phyloP scores from a whole-genome alignment of 108 stramenopile species.

The Skeletonema marinoi region DNA sequence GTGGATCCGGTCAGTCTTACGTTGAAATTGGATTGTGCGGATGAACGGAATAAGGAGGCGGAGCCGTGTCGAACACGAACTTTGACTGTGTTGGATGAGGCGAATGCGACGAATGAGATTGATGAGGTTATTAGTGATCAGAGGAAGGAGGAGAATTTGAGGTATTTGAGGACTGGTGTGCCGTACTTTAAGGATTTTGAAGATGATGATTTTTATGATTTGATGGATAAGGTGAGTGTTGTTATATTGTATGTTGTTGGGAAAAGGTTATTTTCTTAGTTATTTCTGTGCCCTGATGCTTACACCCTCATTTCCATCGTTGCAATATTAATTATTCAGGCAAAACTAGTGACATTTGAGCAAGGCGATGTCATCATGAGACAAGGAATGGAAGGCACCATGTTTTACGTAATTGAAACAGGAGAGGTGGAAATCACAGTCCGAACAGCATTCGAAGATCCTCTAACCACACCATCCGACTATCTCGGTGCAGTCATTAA shows the following conservation, averaged over 20 bases:
- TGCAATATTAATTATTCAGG: conserved; percentile 16
- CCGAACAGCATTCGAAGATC: conserved; percentile 80
- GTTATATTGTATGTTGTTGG: not conserved
- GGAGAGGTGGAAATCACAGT: conserved; percentile 88
- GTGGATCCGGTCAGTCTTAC: conserved; percentile 59
- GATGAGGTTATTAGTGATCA: conserved; percentile 56
- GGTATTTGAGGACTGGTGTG: conserved; percentile 51
- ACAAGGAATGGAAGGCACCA: conserved; percentile 73
- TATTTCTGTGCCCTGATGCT: not conserved
- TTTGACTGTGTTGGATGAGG: conserved; percentile 26
- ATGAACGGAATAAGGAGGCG: conserved; percentile 35
- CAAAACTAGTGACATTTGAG: conserved; percentile 77
- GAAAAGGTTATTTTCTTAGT: not conserved
- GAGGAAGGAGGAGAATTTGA: conserved; percentile 53
- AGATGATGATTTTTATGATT: conserved; percentile 68
- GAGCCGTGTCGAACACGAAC: conserved; percentile 43
- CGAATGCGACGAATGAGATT: conserved; percentile 32
- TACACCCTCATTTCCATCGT: not conserved
- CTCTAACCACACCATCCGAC: conserved; percentile 61
- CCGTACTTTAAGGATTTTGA: conserved; percentile 66
- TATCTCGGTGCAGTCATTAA: conserved; percentile 82
- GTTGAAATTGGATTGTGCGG: conserved; percentile 47
- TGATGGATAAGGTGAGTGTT: conserved; percentile 52
- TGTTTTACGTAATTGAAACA: conserved; percentile 83
- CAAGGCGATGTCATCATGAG: conserved; percentile 76